These are phyloP conservation scores for Teratosphaeria zuluensis DNA, from an alignment of 2,329 filamentous ascomycete genomes.

Conservation along the genomic window DNA sequence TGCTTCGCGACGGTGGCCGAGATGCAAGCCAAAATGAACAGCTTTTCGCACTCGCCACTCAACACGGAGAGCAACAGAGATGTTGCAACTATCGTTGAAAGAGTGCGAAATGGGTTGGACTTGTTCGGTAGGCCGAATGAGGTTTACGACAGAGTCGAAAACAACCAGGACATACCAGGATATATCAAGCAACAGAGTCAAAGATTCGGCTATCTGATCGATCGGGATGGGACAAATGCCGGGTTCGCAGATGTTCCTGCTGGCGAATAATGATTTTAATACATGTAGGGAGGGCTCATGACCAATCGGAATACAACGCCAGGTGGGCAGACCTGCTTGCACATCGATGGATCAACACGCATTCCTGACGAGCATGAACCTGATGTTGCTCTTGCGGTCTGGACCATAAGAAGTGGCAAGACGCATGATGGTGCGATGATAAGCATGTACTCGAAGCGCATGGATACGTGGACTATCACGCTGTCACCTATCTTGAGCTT, in stretches of 20 bases:
- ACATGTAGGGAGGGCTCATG: not conserved
- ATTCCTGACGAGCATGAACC: not conserved
- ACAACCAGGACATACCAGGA: constrained; percentile 45
- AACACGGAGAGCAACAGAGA: constrained; percentile 43
- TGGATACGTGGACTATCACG: not conserved
- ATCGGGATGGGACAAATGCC: constrained; percentile 31
- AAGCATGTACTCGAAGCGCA: not conserved
- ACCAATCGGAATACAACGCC: not conserved
- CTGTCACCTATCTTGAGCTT: not conserved
- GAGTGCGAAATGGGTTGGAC: constrained; percentile 45
- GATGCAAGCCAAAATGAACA: constrained; percentile 46
- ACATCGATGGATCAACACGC: not conserved
- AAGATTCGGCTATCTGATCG: constrained; percentile 30
- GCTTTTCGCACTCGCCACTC: constrained; percentile 47
- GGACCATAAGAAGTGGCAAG: not conserved
- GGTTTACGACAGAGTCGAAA: constrained; percentile 39
- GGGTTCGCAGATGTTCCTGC: constrained; percentile 24
- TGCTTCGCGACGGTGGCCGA: constrained; percentile 50
- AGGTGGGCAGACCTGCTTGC: not conserved
- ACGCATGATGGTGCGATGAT: not conserved
- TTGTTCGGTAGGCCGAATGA: constrained; percentile 45
- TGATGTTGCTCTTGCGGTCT: not conserved
- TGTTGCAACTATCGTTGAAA: constrained; percentile 39
- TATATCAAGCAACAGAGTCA: constrained; percentile 31
- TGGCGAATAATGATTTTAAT: not conserved